Conservation (phyloP, 2,329 filamentous ascomycete genomes). For the Claviceps sp. region DNA sequence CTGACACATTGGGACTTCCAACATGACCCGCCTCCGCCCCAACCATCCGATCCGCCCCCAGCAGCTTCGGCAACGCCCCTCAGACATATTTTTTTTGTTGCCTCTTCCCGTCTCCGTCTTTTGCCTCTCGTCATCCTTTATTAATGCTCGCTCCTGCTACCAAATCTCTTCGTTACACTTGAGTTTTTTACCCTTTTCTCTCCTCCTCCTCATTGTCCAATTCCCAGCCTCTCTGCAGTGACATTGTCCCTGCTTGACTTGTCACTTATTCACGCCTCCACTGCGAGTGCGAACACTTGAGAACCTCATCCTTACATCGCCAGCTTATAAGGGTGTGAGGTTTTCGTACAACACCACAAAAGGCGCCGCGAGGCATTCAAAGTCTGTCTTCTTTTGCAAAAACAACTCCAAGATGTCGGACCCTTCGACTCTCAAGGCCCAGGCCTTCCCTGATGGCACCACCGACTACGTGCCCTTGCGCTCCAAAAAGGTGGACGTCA, state of each 20-base stretch:
- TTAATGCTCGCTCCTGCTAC: slow-evolving; percentile 2
- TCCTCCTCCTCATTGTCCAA: not conserved
- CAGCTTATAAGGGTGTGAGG: not conserved
- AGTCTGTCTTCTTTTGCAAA: not conserved
- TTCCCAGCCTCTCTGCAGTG: not conserved
- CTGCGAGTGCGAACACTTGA: not conserved
- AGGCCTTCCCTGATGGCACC: slow-evolving; percentile 38
- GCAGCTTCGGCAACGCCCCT: slow-evolving; percentile 4
- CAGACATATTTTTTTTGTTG: not conserved
- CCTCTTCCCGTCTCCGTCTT: not conserved
- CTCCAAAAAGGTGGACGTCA: slow-evolving; percentile 30
- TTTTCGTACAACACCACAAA: not conserved
- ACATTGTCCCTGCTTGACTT: not conserved
- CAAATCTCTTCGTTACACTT: not conserved
- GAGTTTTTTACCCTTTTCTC: no score
- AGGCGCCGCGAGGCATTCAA: not conserved
- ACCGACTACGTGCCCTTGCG: slow-evolving; percentile 41
- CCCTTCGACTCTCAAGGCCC: slow-evolving; percentile 18
- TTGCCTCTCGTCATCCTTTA: not conserved
- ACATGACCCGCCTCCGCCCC: slow-evolving; percentile 3
- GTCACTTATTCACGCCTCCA: not conserved
- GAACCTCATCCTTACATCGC: not conserved
- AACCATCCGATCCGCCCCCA: slow-evolving; percentile 5
- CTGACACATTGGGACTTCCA: not conserved
- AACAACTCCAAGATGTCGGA: slow-evolving; percentile 1